A percentile compares a stretch with the other conserved stretches of the same genome.
These are phyloP conservation scores for Ziziphus jujuba DNA, from an alignment of 306 rosid genomes.

Conservation along the genomic window DNA sequence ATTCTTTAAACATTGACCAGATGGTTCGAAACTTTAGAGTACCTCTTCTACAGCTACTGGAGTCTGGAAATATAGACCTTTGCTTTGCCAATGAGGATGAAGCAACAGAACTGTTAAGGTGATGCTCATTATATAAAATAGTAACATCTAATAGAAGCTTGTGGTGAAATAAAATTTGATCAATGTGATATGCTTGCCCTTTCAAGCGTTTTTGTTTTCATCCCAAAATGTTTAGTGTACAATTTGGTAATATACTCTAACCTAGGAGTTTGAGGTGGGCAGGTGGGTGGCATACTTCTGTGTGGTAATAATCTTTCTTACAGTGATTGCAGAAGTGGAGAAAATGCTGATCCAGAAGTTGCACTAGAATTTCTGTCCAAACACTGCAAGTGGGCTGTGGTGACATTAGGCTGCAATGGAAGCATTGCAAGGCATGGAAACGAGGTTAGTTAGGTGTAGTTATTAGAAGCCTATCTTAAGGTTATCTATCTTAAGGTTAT, in stretches of 20 bases:
- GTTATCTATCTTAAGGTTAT: too few relatives aligned
- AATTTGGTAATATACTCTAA: neutral
- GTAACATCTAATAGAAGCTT: constrained; percentile 12
- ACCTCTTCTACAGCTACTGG: constrained; percentile 68
- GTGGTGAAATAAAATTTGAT: constrained; percentile 18
- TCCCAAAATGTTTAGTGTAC: neutral
- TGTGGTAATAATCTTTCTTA: constrained; percentile 22
- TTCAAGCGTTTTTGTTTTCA: constrained; percentile 2
- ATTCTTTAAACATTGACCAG: constrained; percentile 52
- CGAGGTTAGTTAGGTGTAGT: constrained; percentile 53
- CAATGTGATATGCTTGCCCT: constrained; percentile 12
- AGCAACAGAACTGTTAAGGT: constrained; percentile 93
- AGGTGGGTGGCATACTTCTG: neutral
- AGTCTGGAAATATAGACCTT: constrained; percentile 77
- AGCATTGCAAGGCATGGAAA: constrained; percentile 91
- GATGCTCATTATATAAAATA: constrained; percentile 16
- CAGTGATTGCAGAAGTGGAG: constrained; percentile 51
- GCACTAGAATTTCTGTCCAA: constrained; percentile 71
- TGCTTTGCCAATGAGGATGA: constrained; percentile 99
- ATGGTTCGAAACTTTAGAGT: constrained; percentile 75
- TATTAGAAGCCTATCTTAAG: too few relatives aligned
- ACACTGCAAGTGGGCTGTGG: constrained; percentile 90
- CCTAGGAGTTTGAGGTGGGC: neutral
- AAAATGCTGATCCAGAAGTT: constrained; percentile 48
- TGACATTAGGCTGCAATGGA: constrained; percentile 80